These are phyloP conservation scores for Cladosporium colombiae DNA, from an alignment of 2,329 filamentous ascomycete genomes.

Conservation along the genomic window DNA sequence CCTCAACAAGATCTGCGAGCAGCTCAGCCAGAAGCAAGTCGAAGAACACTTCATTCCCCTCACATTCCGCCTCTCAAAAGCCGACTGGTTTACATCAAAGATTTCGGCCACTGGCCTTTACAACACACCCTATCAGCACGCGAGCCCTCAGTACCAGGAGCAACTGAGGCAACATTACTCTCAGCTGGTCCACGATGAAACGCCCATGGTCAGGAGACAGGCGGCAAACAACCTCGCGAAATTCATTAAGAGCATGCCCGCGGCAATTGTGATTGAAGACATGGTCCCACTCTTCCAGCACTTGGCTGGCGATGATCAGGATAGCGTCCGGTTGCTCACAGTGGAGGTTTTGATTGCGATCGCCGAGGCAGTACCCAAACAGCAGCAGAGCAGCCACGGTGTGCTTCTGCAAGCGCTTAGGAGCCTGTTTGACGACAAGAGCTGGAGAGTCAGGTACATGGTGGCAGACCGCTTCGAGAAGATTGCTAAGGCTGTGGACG, in stretches of 20 bases:
- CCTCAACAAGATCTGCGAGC: conserved; percentile 96
- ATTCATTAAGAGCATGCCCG: conserved; percentile 96
- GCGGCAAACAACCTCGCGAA: conserved; percentile 95
- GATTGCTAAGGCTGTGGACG: conserved; percentile 98
- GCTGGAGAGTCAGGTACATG: conserved; percentile 99
- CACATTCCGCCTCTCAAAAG: conserved; percentile 92
- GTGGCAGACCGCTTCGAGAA: conserved; percentile 98
- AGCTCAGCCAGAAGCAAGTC: conserved; percentile 87
- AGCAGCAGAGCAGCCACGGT: conserved; percentile 94
- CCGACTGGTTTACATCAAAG: conserved; percentile 99
- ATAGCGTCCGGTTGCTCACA: conserved; percentile 92
- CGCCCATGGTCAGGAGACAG: conserved; percentile 97
- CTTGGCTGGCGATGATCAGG: conserved; percentile 92
- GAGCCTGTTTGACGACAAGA: conserved; percentile 97
- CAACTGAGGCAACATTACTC: conserved; percentile 89
- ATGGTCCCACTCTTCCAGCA: conserved; percentile 99
- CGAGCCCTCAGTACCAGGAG: conserved; percentile 83
- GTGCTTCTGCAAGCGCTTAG: conserved; percentile 87
- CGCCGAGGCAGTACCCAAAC: conserved; percentile 94
- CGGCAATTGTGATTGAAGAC: conserved; percentile 89
- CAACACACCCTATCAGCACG: conserved; percentile 89
- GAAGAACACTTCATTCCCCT: conserved; percentile 98
- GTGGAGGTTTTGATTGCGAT: conserved; percentile 96
- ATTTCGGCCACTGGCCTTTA: conserved; percentile 96
- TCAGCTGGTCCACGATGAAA: conserved; percentile 94